These are phyloP conservation scores for Teratosphaeria destructans DNA, from an alignment of 2,329 filamentous ascomycete genomes.

Conservation along the genomic window DNA sequence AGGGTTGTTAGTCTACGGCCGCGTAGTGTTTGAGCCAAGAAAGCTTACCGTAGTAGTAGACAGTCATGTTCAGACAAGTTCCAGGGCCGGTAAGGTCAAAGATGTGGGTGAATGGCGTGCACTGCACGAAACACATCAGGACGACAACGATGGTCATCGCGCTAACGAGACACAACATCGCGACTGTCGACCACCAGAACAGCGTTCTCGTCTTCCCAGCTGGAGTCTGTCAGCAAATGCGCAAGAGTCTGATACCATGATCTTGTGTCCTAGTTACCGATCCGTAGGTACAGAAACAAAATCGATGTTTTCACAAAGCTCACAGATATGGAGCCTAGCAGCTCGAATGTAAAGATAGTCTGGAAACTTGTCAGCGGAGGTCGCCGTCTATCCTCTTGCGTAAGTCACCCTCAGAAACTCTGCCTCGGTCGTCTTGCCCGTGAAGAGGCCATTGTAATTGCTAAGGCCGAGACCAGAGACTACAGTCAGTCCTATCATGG, in stretches of 20 bases:
- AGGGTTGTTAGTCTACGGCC: background rate
- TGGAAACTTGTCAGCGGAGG: background rate
- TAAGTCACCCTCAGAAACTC: background rate
- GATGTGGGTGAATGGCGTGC: background rate
- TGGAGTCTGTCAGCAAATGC: background rate
- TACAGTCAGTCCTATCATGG: background rate
- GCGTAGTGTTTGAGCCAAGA: background rate
- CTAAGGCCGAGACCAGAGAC: background rate
- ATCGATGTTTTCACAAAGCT: background rate
- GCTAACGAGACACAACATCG: background rate
- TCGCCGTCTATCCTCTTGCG: background rate
- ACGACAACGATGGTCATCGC: background rate
- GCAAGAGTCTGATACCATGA: background rate
- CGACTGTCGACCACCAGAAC: background rate
- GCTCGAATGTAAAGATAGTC: background rate
- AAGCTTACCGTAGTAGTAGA: background rate
- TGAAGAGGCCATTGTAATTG: background rate
- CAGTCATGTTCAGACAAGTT: background rate
- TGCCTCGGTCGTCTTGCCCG: background rate
- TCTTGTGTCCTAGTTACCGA: background rate
- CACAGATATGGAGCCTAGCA: background rate
- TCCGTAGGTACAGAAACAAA: background rate
- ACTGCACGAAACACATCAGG: background rate
- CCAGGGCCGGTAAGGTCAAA: background rate
- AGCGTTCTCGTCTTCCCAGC: background rate